These are phyloP conservation scores for Verticillium zaregamsianum DNA, from an alignment of 2,329 filamentous ascomycete species.

Conservation along the genomic window DNA sequence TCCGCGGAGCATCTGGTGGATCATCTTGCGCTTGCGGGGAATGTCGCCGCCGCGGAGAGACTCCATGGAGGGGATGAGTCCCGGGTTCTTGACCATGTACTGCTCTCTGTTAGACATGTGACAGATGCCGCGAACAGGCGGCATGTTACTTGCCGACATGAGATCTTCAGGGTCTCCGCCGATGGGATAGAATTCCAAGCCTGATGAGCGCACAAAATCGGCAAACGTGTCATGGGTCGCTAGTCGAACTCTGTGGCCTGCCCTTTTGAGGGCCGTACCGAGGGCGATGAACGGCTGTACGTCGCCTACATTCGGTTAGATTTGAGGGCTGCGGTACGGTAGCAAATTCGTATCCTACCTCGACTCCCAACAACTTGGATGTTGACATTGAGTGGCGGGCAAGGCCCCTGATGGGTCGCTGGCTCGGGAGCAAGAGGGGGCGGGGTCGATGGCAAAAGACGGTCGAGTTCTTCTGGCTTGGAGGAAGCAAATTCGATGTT, in stretches of 20 bases:
- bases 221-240: slow-evolving; percentile 46
- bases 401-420: background rate
- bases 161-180: slow-evolving; percentile 45
- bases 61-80: slow-evolving; percentile 22
- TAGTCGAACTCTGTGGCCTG: slow-evolving; percentile 38
- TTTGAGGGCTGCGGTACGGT: background rate
- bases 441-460: background rate
- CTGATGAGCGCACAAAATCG: slow-evolving; percentile 40
- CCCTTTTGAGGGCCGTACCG: slow-evolving; percentile 33
- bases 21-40: slow-evolving; percentile 19
- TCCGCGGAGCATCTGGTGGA: slow-evolving; percentile 21
- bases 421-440: background rate
- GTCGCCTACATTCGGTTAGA: slow-evolving; percentile 27
- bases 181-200: slow-evolving; percentile 49
- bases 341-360: background rate
- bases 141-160: slow-evolving; percentile 13
- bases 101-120: no score
- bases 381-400: slow-evolving; percentile 8
- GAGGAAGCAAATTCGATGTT: background rate
- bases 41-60: slow-evolving; percentile 21
- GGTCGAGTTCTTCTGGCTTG: background rate
- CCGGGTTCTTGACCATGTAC: slow-evolving; percentile 26
- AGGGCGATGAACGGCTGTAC: slow-evolving; percentile 46
- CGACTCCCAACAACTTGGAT: slow-evolving; percentile 15
- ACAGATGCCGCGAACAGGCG: no score